phyloP scores from a whole-genome alignment of 208 protist species.

The Acanthamoeba royreba region DNA sequence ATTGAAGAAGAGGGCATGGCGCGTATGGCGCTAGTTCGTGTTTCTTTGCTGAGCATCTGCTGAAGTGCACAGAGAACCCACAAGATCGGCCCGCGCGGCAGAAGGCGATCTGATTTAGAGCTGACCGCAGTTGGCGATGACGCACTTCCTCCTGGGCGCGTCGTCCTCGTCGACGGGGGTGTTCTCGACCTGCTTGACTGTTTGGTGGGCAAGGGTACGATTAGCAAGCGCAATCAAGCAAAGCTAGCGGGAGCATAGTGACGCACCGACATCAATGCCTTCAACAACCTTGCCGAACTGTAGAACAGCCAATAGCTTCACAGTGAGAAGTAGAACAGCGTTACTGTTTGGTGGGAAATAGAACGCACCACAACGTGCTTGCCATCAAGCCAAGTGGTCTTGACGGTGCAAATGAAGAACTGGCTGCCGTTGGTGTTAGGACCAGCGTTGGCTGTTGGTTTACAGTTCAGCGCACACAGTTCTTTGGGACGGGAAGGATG shows the following conservation, averaged over 20 bases:
- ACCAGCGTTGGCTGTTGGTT: constrained; percentile 10
- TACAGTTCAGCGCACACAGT: neutral
- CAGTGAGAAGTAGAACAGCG: neutral
- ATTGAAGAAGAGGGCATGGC: neutral
- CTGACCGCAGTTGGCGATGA: constrained; percentile 43
- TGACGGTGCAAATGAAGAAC: constrained; percentile 83
- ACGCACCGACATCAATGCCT: constrained; percentile 30
- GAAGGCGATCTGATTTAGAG: no score
- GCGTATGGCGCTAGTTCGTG: no score
- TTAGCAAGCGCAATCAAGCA: neutral
- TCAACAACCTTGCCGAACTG: constrained; percentile 90
- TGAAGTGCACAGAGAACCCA: no score
- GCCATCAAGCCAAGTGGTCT: constrained; percentile 73
- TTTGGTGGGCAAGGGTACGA: neutral
- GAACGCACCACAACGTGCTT: constrained; percentile 64
- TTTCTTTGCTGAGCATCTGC: no score
- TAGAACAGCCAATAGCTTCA: neutral
- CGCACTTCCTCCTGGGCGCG: neutral
- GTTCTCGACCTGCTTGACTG: constrained; percentile 60
- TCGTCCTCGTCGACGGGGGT: neutral
- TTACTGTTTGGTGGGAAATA: neutral
- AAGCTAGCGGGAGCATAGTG: neutral
- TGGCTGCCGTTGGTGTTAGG: constrained; percentile 81
- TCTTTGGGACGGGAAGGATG: neutral
- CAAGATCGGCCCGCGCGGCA: no score